Evolutionary conservation across 176 grass and related monocot genomes (phyloP), one percentile per base, ranked within the genome.

Genomic region (Musa acuminata): DNA sequence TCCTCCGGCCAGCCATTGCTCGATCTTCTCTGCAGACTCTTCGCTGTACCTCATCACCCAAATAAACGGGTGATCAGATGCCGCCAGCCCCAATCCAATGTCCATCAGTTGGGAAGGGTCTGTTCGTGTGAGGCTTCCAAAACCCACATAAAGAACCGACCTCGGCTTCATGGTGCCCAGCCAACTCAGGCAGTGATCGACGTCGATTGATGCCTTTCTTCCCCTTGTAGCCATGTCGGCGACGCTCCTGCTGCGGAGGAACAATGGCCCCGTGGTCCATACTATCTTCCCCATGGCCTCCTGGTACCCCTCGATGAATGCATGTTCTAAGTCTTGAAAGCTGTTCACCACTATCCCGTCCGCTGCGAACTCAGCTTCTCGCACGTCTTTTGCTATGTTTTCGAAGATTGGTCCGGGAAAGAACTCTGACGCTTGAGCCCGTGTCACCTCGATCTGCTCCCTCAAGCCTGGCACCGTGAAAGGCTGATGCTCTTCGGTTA

Each of bases 271-370:
- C 12, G 87, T 60, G 8, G 84, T 49, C 87, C 85, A 66, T 13
- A 93, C 84, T 21, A 57, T 64, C 76, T 92, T 92, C 17, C 68
- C 81, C 9, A 78, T 83, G 52, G 51, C 69, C 17, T 70, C 75
- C 0, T 82, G 66, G 62, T 87, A 85, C 3, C 19, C 49, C 63
- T 79, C 62, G 1, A 73, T 71, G 29, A 72, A 81, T 2, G 1
- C 82, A 14, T 7, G 76, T 65, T 89, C 87, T 11, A 92, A 78
- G 59, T 86, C 84, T 1, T 77, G 53, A 51, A 87, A 92, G 71
- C 62, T 89, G 82, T 92, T 89, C 72, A 92, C 84, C 82, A 87
- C 79, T 12, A 92, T 74, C 16, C 87, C 90, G 50, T 92, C 79
- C 14, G 81, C 87, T 63, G 84, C 79, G 19, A 54, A 22, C 73